These are phyloP conservation scores for Solanum hybrid DNA, from an alignment of 305 asterid genomes.

Conservation along the genomic window DNA sequence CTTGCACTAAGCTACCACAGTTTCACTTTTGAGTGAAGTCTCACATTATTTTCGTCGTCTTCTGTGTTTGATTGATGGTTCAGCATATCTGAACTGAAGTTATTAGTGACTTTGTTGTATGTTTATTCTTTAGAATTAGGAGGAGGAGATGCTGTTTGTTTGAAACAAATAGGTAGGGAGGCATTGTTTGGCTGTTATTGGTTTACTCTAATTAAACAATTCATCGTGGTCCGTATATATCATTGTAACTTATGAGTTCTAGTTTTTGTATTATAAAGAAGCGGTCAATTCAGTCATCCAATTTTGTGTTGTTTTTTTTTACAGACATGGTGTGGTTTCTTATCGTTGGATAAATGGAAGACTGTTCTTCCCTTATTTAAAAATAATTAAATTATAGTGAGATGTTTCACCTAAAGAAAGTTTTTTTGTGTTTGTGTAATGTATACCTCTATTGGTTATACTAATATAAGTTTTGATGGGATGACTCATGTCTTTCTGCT, in stretches of 20 bases:
- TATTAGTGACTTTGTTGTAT: not conserved
- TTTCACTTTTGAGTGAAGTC: not conserved
- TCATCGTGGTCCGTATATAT: constrained; percentile 1
- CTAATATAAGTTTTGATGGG: not conserved
- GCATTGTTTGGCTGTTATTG: constrained; percentile 4
- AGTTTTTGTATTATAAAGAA: not conserved
- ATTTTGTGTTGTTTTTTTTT: not conserved
- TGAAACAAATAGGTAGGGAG: constrained; percentile 4
- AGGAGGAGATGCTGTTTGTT: not conserved
- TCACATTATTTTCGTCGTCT: not conserved
- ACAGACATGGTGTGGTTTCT: not conserved
- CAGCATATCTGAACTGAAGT: not conserved
- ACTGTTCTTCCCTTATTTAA: not conserved
- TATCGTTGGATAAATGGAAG: not conserved
- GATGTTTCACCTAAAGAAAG: not conserved
- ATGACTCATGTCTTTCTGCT: not conserved
- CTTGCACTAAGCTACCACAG: not conserved
- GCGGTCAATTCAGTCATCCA: not conserved
- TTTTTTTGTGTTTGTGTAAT: not conserved
- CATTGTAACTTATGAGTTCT: not conserved
- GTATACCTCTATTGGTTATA: not conserved
- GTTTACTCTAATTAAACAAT: not conserved
- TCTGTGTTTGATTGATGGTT: not conserved
- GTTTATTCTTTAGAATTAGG: not conserved
- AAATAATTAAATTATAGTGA: not conserved